Evolutionary conservation across 805 yeast species (phyloP).

Genomic region (Vanderwaltozyma verrucispora): DNA sequence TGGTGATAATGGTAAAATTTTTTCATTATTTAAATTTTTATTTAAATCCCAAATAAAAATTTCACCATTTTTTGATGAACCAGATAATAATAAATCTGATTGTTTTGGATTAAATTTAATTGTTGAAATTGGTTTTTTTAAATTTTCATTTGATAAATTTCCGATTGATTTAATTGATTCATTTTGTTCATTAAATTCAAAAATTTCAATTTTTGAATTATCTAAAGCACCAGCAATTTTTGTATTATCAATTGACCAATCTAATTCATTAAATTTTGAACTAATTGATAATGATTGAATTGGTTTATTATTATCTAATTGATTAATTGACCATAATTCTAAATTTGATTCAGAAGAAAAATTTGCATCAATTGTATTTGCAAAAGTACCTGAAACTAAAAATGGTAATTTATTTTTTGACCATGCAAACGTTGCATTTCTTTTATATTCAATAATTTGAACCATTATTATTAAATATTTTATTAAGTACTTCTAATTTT

Average conservation of each 20-base stretch:
- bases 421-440: slow-evolving; percentile 97
- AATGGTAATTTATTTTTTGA: slow-evolving; percentile 64
- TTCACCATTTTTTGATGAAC: slow-evolving; percentile 75
- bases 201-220: slow-evolving; percentile 66
- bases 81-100: slow-evolving; percentile 65
- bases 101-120: slow-evolving; percentile 72
- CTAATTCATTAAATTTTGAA: slow-evolving; percentile 65
- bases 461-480: slow-evolving; percentile 45
- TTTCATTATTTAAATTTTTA: slow-evolving; percentile 35
- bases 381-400: slow-evolving; percentile 86
- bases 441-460: slow-evolving; percentile 69
- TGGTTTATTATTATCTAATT: slow-evolving; percentile 31
- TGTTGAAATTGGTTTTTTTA: slow-evolving; percentile 58
- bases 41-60: slow-evolving; percentile 83
- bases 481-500: too few species aligned
- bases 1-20: slow-evolving; percentile 42
- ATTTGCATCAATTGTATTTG: slow-evolving; percentile 88
- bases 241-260: slow-evolving; percentile 62
- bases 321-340: slow-evolving; percentile 66
- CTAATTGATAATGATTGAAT: slow-evolving; percentile 38
- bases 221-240: slow-evolving; percentile 87
- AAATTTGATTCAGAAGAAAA: slow-evolving; percentile 71
- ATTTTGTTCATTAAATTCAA: slow-evolving; percentile 42
- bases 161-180: slow-evolving; percentile 38
- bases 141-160: slow-evolving; percentile 43